These are phyloP conservation scores for Smittium culicis DNA, from an alignment of 371 early-diverging fungal genomes.

Conservation along the genomic window DNA sequence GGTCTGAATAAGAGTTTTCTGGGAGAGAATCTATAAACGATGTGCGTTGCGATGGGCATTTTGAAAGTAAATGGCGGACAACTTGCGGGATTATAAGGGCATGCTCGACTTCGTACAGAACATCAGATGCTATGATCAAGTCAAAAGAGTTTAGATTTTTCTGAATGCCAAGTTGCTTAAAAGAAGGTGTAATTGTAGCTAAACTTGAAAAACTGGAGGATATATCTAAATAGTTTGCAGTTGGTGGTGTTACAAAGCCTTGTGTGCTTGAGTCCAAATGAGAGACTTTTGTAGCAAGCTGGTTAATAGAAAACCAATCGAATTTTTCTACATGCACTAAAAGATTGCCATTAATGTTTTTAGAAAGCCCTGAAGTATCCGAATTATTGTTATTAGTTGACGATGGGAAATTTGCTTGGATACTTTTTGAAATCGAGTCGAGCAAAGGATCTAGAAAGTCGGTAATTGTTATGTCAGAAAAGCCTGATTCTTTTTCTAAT, in stretches of 20 bases:
- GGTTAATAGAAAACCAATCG: no score
- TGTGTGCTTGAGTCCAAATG: no score
- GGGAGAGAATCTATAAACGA: neutral
- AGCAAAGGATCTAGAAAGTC: constrained; percentile 17
- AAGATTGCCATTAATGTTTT: no score
- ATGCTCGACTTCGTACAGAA: constrained; percentile 22
- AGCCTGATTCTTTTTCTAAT: neutral
- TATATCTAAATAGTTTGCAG: constrained; percentile 11
- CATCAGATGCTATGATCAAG: constrained; percentile 18
- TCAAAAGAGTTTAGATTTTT: constrained; percentile 5
- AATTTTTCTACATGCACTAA: no score
- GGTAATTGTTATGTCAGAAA: constrained; percentile 15
- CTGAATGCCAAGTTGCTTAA: neutral
- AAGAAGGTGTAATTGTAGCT: no score
- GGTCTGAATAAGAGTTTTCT: neutral
- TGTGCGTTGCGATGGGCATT: neutral
- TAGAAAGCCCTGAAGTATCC: no score
- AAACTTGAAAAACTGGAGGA: no score
- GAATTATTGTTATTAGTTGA: no score
- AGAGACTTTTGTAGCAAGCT: no score
- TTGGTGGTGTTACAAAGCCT: no score
- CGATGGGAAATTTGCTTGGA: neutral
- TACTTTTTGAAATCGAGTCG: constrained; percentile 12
- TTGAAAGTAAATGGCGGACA: constrained; percentile 11
- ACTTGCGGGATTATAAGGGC: constrained; percentile 19